Percentiles rank a stretch among this genome's conserved stretches.
Conservation (phyloP, 495 filamentous ascomycete genomes). For the Hypoxylon lienhwacheense region DNA sequence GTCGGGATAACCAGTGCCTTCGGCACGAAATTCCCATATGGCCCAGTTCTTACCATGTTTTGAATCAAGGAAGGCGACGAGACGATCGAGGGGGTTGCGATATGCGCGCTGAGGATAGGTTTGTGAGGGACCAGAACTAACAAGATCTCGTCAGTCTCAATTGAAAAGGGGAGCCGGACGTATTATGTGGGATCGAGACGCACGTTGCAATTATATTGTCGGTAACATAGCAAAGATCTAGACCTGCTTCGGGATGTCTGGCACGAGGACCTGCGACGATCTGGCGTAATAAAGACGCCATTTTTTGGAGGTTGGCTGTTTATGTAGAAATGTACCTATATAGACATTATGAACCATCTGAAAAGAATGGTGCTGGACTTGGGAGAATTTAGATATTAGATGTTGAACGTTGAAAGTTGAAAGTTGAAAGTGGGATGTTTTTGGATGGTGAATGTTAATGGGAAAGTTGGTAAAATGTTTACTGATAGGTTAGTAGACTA, state of each 20-base stretch:
- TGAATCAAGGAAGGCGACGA: constrained; percentile 82
- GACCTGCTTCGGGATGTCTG: constrained; percentile 79
- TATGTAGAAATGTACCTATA: background rate
- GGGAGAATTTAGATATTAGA: no score
- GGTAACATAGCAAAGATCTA: constrained; percentile 96
- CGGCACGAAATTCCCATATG: constrained; percentile 96
- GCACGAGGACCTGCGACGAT: constrained; percentile 74
- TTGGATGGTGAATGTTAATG: no score
- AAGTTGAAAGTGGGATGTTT: no score
- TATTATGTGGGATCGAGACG: constrained; percentile 27
- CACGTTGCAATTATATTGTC: constrained; percentile 68
- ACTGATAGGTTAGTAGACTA: no score
- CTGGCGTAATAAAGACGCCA: constrained; percentile 59
- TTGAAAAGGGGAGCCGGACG: background rate
- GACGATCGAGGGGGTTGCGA: constrained; percentile 82
- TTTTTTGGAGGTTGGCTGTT: constrained; percentile 20
- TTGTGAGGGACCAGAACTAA: constrained; percentile 77
- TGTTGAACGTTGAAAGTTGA: no score
- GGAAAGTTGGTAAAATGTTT: no score
- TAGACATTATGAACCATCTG: constrained; percentile 7
- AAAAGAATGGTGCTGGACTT: no score
- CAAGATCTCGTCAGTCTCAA: constrained; percentile 10
- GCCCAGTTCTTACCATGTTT: constrained; percentile 83
- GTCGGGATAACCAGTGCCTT: constrained; percentile 94
- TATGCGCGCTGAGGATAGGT: constrained; percentile 90